Base-by-base conservation (phyloP, 371 early-diverging fungal species). In the Lichtheimia ornata region DNA sequence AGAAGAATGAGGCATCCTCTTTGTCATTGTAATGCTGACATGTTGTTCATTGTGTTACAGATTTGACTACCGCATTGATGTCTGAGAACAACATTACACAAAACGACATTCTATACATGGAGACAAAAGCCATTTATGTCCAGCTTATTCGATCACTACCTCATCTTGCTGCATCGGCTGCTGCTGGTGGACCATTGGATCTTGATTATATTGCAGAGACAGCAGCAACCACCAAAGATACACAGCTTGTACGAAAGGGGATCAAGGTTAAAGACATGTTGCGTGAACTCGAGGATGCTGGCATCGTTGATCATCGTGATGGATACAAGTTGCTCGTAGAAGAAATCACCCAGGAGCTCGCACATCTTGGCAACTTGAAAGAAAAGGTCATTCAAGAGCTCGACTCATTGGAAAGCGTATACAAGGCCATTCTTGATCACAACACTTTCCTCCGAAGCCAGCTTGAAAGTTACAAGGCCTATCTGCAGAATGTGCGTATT, bases 241-340 rank as follows among this genome's bases (percentile, higher is more conserved):
- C 92, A 3, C 82, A 86, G 25, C 73, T 96, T 27, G 94, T 94
- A 24, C 87, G 89, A 52, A 94, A 95, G 71, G 97, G 95, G 6
- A 88, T 95, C 68, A 96, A 95, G 70, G 94, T 94, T 42, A 89
- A 89, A 60, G 96, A 95, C 56, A 92, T 96, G 95, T 74, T 97
- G 47, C 74, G 82, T 4, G 93, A 96, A 68, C 84, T 97, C 9
- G 94, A 91, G 65, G 86, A 88, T 57, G 75, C 75, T 35, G 89
- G 86, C 18, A 88, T 92, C n/a, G 86, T 94, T 18, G 89, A 91
- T 62, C 76, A 74, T 15, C 75, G 68, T n/a, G 94, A 97, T 63
- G 84, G 87, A 17, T 91, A 92, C 72, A 79, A 81, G 35, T 77
- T 93, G 20, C 81, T 97, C 74, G 88, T 91, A 1, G 92, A 96